Conservation (phyloP, 1,284 basidiomycete genomes). For the Xanthoconium separans region DNA sequence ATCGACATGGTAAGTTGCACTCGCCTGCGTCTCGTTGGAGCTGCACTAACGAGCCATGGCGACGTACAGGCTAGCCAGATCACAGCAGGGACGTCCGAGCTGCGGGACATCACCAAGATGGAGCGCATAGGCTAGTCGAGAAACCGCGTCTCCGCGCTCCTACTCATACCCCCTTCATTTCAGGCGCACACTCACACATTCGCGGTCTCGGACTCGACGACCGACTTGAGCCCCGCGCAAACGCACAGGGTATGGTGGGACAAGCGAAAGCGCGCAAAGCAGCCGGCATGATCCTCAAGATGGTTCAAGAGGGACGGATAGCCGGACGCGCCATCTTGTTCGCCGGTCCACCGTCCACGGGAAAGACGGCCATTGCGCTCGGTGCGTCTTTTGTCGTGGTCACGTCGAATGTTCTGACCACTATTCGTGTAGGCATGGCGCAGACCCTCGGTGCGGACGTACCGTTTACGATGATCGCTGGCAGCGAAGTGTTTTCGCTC, state of each 20-base stretch:
- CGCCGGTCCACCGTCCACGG: slow-evolving; percentile 93
- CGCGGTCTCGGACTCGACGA: slow-evolving; percentile 93
- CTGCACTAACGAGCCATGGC: slow-evolving; percentile 13
- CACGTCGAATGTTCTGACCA: not conserved
- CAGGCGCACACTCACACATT: slow-evolving; percentile 97
- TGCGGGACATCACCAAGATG: slow-evolving; percentile 92
- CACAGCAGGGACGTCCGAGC: slow-evolving; percentile 68
- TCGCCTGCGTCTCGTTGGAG: not conserved
- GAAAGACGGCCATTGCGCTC: slow-evolving; percentile 97
- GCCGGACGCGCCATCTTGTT: slow-evolving; percentile 95
- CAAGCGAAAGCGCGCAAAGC: slow-evolving; percentile 95
- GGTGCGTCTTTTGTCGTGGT: slow-evolving; percentile 42
- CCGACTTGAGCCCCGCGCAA: slow-evolving; percentile 82
- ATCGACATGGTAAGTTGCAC: slow-evolving; percentile 19
- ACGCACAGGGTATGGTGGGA: slow-evolving; percentile 95
- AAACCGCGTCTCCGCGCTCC: not conserved
- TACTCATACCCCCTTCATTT: not conserved
- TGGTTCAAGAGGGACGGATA: slow-evolving; percentile 96
- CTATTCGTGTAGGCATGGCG: slow-evolving; percentile 75
- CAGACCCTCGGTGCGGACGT: slow-evolving; percentile 92
- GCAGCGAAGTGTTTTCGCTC: slow-evolving; percentile 95
- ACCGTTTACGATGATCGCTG: slow-evolving; percentile 96
- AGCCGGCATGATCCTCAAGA: slow-evolving; percentile 95
- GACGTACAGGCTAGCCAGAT: slow-evolving; percentile 61
- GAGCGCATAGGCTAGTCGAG: slow-evolving; percentile 81